Evolutionary conservation across 75 land plant genomes (phyloP).

Genomic region (Azolla pinnata): DNA sequence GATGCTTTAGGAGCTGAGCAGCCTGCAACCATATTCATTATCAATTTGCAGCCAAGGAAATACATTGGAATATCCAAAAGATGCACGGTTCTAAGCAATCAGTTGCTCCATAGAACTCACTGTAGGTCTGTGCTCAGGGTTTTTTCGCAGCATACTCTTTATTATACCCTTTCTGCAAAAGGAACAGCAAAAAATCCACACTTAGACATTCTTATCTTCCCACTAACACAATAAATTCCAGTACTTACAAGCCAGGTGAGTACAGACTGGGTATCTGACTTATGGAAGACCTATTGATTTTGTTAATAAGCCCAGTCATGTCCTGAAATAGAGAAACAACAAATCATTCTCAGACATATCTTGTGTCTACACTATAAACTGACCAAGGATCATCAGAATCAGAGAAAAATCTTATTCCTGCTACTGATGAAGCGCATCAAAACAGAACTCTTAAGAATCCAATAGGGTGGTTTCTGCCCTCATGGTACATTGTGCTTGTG

Average conservation of each 20-base stretch:
- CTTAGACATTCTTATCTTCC: background rate
- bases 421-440: too few relatives aligned
- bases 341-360: too few relatives aligned
- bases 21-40: constrained; percentile 46
- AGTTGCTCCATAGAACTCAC: constrained; percentile 21
- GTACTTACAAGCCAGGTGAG: constrained; percentile 9
- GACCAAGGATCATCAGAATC: too few relatives aligned
- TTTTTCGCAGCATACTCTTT: constrained; percentile 67
- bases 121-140: constrained; percentile 58
- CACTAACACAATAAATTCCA: background rate
- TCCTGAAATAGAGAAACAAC: constrained; percentile 12
- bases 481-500: too few relatives aligned
- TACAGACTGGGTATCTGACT: constrained; percentile 29
- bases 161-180: constrained; percentile 44
- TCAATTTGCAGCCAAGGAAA: background rate
- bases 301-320: constrained; percentile 36
- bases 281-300: constrained; percentile 31
- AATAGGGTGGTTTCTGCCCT: too few relatives aligned
- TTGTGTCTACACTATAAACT: too few relatives aligned
- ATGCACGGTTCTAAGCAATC: background rate
- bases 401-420: too few relatives aligned
- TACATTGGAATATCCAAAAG: background rate
- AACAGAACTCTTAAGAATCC: too few relatives aligned
- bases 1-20: constrained; percentile 71
- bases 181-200: background rate